Evolutionary conservation across 768 basidiomycete species (phyloP), one percentile per base, ranked within the genome.

Genomic region (Kwoniella heveanensis): DNA sequence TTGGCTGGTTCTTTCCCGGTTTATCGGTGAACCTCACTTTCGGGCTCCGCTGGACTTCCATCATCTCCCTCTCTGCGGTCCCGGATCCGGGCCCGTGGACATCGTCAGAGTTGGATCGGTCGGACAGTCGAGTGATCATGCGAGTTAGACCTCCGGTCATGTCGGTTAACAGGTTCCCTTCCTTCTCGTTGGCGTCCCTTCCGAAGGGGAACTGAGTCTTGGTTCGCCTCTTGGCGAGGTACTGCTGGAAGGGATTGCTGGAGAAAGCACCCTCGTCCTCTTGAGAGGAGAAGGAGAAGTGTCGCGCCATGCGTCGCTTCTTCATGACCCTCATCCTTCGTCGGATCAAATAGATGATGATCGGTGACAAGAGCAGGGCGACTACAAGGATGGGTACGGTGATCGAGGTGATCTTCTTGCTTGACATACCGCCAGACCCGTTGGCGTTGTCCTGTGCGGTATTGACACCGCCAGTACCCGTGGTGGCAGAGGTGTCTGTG

Each of bases 291-390:
- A 73, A 69, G 10, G 71, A 69, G 50, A 76, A 78, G 58, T 78
- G 73, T 47, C 67, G 61, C 25, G 77, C 77, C 72, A 73, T 71
- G 12, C 73, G 57, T 53, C 79, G 58, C 56, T 74, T 72, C 53
- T 72, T 64, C 60, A 70, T 61, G 61, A 76, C 58, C 29, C 70
- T 39, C 56, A 76, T 57, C 44, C 71, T 68, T 51, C 74, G 59
- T 46, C 74, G 60, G 46, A 69, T 64, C 29, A 71, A 64, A 61
- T 65, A 78, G 47, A 80, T 50, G n/a, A 73, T 25, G 26, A 78
- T 17, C 6, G 74, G 74, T 6, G 70, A 32, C 0, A 65, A 39
- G 50, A 80, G 49, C 9, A 75, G 22, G 29, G 50, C 21, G 37
- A 70, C 47, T n/a, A 78, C 51, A 10, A 74, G 37, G 51, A 73